Percentiles rank a stretch among this genome's conserved stretches.
Evolutionary conservation across 2,329 filamentous ascomycete species (phyloP).

Genomic region (Fusarium globosum): DNA sequence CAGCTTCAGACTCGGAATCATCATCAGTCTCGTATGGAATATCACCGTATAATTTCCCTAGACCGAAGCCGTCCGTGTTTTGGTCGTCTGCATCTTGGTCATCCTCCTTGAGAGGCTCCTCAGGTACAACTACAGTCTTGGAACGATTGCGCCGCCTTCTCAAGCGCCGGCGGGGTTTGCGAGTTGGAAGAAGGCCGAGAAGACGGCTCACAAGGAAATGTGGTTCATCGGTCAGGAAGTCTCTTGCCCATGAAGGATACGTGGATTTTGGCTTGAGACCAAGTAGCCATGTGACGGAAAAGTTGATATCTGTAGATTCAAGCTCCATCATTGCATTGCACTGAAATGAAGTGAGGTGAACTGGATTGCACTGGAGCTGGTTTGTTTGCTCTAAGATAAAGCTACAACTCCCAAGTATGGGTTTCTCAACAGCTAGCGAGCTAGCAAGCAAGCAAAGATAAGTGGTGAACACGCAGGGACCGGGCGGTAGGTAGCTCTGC

Average conservation of each 20-base stretch:
- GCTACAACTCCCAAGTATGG: constrained; percentile 29
- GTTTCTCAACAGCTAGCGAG: constrained; percentile 15
- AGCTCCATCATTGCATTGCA: constrained; percentile 42
- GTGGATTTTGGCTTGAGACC: constrained; percentile 43
- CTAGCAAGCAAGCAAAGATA: constrained; percentile 20
- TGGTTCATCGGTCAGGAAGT: constrained; percentile 43
- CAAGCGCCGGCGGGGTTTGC: constrained; percentile 31
- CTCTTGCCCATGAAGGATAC: constrained; percentile 41
- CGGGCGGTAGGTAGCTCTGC: constrained; percentile 20
- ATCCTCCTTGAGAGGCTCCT: constrained; percentile 16
- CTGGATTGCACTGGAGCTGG: constrained; percentile 4
- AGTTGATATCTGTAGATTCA: constrained; percentile 43
- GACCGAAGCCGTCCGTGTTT: constrained; percentile 29
- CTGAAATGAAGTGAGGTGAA: constrained; percentile 5
- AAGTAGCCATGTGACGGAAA: constrained; percentile 46
- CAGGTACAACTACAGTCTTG: constrained; percentile 21
- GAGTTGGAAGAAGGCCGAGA: constrained; percentile 43
- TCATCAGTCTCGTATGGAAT: constrained; percentile 35
- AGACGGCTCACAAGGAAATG: constrained; percentile 47
- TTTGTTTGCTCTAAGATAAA: constrained; percentile 37
- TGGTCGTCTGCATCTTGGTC: constrained; percentile 24
- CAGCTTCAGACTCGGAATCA: constrained; percentile 37
- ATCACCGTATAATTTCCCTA: constrained; percentile 42
- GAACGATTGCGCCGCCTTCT: constrained; percentile 38
- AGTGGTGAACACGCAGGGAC: constrained; percentile 18